Percentiles rank a stretch among this genome's conserved stretches.
phyloP scores from a whole-genome alignment of 1,284 basidiomycete species.

The Ceratorhiza oryzae-sativae region DNA sequence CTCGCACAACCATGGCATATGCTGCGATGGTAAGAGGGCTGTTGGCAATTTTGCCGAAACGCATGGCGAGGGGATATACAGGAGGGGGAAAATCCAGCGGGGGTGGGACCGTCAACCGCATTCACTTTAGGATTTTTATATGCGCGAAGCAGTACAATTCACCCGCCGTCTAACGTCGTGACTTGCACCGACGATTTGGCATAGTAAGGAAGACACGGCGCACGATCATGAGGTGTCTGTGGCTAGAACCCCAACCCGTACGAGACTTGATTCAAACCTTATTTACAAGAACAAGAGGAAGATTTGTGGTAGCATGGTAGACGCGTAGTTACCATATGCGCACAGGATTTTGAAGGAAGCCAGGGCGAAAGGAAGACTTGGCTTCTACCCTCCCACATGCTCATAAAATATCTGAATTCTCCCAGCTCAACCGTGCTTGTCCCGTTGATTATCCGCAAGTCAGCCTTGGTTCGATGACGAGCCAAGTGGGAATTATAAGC shows the following conservation, averaged over 20 bases:
- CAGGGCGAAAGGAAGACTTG: neutral
- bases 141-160: neutral
- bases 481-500: too few relatives aligned
- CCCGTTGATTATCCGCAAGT: too few relatives aligned
- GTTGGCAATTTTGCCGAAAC: neutral
- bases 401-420: neutral
- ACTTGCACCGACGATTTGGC: neutral
- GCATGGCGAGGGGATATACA: neutral
- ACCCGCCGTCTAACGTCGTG: neutral
- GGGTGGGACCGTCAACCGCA: neutral
- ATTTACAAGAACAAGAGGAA: neutral
- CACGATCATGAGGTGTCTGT: neutral
- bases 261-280: neutral
- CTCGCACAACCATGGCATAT: neutral
- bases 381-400: neutral
- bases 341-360: neutral
- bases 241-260: neutral
- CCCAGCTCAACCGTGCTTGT: neutral
- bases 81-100: too few relatives aligned
- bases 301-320: too few relatives aligned
- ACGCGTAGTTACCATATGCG: constrained; percentile 3
- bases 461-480: too few relatives aligned
- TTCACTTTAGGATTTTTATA: constrained; percentile 3
- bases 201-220: neutral
- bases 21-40: neutral